Evolutionary conservation across 2,329 filamentous ascomycete species (phyloP), one percentile per base, ranked within the genome.

Genomic region (Pseudogymnoascus sp.): DNA sequence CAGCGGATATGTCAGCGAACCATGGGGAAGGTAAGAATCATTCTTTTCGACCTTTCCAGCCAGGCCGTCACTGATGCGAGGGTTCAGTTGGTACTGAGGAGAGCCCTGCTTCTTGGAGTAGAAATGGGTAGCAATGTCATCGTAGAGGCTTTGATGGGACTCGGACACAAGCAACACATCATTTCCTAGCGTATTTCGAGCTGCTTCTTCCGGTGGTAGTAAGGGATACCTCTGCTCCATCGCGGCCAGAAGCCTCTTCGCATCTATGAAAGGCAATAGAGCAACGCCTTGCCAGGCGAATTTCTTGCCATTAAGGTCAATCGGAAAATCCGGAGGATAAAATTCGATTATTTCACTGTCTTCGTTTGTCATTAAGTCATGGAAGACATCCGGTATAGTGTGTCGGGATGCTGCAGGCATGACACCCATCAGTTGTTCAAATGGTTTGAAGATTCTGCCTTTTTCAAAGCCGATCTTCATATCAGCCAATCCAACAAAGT

Each of bases 401-500:
- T 97, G 92, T 63, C 92, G 91, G 11, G 93, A 97, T 2, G 90
- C 91, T 4, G 94, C 92, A 14, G 94, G 94, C 71, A 99, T 82
- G 60, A 99, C 94, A 70, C 94, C 95, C 94, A 99, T 99, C 60
- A 99, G 80, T 75, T 99, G 94, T 76, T 99, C 94, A 72, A 96
- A 99, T 0, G 94, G 95, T 68, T 82, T 89, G 69, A 96, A 97
- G 3, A 91, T 90, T 59, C 81, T 85, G 10, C 93, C 93, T 74
- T 92, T 91, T 64, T 91, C 83, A 69, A 99, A 99, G 16, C 82
- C 79, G 67, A 96, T 84, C 33, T 89, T 81, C 80, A 96, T 86
- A 68, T 91, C 86, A 61, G 82, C 84, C 53, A 99, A 81, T 63
- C 92, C 87, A 64, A 89, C 87, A 74, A 99, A 99, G 75, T 99